Conservation (phyloP, 805 yeast genomes). For the Kregervanrija fluxuum region DNA sequence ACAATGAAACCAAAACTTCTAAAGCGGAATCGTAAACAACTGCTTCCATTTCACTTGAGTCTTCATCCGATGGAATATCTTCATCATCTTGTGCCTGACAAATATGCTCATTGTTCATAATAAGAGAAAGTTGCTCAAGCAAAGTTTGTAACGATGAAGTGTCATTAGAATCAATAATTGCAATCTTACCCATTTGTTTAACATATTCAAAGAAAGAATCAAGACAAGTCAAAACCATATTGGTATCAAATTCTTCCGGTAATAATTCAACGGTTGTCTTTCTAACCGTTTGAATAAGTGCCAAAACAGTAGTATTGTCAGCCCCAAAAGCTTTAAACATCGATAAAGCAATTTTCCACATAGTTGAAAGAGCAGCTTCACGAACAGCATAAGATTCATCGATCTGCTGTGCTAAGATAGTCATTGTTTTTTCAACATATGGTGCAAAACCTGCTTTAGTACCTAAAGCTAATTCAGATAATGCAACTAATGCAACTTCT, state of each 20-base stretch:
- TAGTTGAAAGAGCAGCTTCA: constrained; percentile 71
- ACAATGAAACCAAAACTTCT: constrained; percentile 74
- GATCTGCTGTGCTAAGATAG: constrained; percentile 59
- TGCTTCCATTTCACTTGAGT: constrained; percentile 55
- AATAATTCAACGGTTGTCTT: constrained; percentile 53
- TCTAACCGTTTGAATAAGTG: constrained; percentile 62
- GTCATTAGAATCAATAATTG: constrained; percentile 54
- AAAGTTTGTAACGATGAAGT: constrained; percentile 54
- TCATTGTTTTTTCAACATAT: constrained; percentile 64
- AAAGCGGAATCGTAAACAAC: constrained; percentile 76
- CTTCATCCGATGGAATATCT: constrained; percentile 32
- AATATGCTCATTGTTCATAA: constrained; percentile 76
- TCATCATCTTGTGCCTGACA: constrained; percentile 64
- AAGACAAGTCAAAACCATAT: constrained; percentile 72
- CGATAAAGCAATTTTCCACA: constrained; percentile 79
- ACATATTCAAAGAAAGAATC: constrained; percentile 67
- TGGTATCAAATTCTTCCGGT: constrained; percentile 74
- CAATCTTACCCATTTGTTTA: constrained; percentile 64
- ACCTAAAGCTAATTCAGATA: constrained; percentile 82
- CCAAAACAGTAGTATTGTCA: constrained; percentile 49
- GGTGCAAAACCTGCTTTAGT: constrained; percentile 75
- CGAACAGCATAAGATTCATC: constrained; percentile 88
- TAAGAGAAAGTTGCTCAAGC: constrained; percentile 61
- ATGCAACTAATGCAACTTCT: constrained; percentile 88
- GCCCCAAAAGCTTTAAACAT: constrained; percentile 47